These are phyloP conservation scores for Turritis glabra DNA, from an alignment of 345 rosid species.

Conservation along the genomic window DNA sequence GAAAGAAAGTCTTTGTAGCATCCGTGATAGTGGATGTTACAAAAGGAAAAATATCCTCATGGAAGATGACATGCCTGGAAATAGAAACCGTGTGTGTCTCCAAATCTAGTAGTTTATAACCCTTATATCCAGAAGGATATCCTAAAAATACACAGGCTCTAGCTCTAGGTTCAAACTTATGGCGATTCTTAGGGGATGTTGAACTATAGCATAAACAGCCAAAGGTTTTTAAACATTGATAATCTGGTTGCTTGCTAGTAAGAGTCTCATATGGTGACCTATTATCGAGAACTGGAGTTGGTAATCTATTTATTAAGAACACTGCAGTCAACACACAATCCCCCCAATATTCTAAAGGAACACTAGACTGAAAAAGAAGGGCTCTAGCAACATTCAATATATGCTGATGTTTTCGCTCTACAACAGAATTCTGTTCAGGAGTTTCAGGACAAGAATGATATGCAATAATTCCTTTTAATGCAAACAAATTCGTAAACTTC, in stretches of 20 bases:
- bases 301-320: not conserved
- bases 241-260: fast-evolving
- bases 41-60: not conserved
- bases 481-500: no score
- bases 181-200: not conserved
- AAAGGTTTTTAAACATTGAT: fast-evolving
- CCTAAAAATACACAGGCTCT: not conserved
- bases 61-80: fast-evolving
- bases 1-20: no score
- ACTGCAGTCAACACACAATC: fast-evolving
- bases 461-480: not conserved
- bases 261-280: fast-evolving
- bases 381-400: not conserved
- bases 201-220: not conserved
- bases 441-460: not conserved
- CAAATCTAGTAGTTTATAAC: not conserved
- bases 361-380: fast-evolving
- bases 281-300: fast-evolving
- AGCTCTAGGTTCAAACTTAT: not conserved
- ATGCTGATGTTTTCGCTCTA: not conserved
- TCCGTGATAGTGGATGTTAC: no score
- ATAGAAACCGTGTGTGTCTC: not conserved
- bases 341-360: not conserved
- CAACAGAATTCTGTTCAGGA: not conserved
- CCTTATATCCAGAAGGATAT: not conserved